Percentiles rank a stretch among this genome's conserved stretches.
phyloP scores from a whole-genome alignment of 73 alveolate species.

The Urostyla sp. region DNA sequence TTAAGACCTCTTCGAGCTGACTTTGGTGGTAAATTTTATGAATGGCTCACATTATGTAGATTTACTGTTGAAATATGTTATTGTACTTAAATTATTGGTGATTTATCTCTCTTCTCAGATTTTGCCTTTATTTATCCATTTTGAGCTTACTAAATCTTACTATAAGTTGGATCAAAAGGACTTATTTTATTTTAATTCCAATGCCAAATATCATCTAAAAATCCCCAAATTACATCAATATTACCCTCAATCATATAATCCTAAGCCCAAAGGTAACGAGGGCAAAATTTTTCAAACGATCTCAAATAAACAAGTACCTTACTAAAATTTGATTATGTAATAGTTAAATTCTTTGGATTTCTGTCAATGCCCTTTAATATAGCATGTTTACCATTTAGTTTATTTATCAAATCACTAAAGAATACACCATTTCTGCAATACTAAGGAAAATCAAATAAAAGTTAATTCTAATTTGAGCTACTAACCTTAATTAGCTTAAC shows the following conservation, averaged over 20 bases:
- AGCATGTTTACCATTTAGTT: constrained; percentile 53
- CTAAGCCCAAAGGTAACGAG: constrained; percentile 72
- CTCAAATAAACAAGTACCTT: constrained; percentile 68
- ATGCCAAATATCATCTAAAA: constrained; percentile 76
- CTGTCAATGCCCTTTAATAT: constrained; percentile 77
- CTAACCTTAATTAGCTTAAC: constrained; percentile 50
- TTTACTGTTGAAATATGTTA: neutral
- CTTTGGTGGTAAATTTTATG: no score
- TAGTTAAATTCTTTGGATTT: constrained; percentile 67
- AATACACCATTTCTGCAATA: constrained; percentile 78
- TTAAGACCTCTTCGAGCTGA: no score
- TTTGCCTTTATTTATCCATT: no score
- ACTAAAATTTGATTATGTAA: constrained; percentile 55
- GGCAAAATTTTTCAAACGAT: constrained; percentile 62
- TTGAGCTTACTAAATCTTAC: no score
- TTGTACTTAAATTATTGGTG: neutral
- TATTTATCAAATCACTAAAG: constrained; percentile 65
- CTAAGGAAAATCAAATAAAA: constrained; percentile 51
- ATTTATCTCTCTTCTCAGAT: no score
- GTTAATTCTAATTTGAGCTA: no score
- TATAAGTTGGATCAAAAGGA: constrained; percentile 65
- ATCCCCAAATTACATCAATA: constrained; percentile 75
- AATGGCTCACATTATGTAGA: no score
- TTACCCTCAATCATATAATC: constrained; percentile 72
- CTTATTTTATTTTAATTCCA: constrained; percentile 68